Base-by-base conservation (phyloP, 306 rosid genomes). In the Potentilla sterilis region DNA sequence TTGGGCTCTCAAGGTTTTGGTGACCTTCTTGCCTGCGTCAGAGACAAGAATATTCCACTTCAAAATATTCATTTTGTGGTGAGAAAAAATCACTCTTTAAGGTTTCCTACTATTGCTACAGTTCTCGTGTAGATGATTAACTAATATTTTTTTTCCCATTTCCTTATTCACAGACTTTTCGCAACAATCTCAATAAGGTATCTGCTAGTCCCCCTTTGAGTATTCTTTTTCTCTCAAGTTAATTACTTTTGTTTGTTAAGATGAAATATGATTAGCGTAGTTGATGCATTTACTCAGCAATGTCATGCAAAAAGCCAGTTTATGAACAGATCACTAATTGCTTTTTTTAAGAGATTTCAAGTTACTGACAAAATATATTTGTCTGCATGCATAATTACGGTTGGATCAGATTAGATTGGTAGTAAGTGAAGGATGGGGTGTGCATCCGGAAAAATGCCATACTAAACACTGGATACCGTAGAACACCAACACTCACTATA, bases 11-110 rank as follows among this genome's bases (percentile, higher is more conserved):
- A 85, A 77, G 97, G 97, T 67, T 95, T 89, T 81, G 97, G 96
- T 6, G 92, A 95, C 75, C 96, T 95, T 79, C 97, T 95, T 84
- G 83, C 85, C 74, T 95, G 97, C 90, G 87, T 92, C 70, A 86
- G 98, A 83, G 91, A 80, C 88, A 95, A 90, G 83, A 87, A 79
- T 58, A 80, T 90, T 76, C 93, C 91, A 3, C 97, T 95, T 81
- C 96, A 93, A 65, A 92, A 90, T 80, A 92, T 95, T 80, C 99
- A 95, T 85, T 95, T 95, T 85, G 99, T 92, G 97, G 97, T 95
- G 86, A 64, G 95, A 61, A 44, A 37, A 7, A 69, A 47, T 79
- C 75, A 46, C 77, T 54, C 32, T 75, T 74, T 34, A 11, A 44
- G 52, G 44, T 69, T 63, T 82, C 55, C 14, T 48, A 58, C 76